Evolutionary conservation across 2,329 filamentous ascomycete genomes (phyloP).

Genomic region (Passalora sequoiae): DNA sequence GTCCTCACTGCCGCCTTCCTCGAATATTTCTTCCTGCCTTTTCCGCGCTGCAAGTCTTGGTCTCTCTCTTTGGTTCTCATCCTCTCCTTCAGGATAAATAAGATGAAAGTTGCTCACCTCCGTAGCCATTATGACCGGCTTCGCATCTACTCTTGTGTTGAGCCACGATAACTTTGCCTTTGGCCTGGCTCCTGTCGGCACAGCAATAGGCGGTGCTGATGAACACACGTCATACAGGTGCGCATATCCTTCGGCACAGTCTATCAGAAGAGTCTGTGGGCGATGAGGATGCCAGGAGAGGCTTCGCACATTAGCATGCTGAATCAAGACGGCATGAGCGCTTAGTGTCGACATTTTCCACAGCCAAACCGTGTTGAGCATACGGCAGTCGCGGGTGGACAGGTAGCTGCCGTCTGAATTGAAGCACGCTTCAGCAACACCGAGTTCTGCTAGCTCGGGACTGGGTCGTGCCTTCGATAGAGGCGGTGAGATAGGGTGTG

Average conservation of each 20-base stretch:
- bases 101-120: conserved; percentile 38
- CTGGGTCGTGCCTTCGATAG: conserved; percentile 23
- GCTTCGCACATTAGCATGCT: conserved; percentile 41
- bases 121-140: conserved; percentile 34
- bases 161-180: conserved; percentile 22
- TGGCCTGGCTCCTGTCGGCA: conserved; percentile 13
- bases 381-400: conserved; percentile 30
- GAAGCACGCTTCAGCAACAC: conserved; percentile 28
- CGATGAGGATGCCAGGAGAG: conserved; percentile 42
- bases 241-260: conserved; percentile 37
- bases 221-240: conserved; percentile 36
- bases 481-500: conserved; percentile 29
- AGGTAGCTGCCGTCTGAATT: conserved; percentile 28
- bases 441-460: conserved; percentile 34
- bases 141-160: conserved; percentile 17
- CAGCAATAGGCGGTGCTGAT: conserved; percentile 18
- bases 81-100: conserved; percentile 37
- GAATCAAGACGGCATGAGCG: conserved; percentile 40
- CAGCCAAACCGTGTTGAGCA: conserved; percentile 44
- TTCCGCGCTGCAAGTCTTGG: not conserved
- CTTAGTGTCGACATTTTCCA: conserved; percentile 41
- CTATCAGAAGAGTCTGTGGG: conserved; percentile 38
- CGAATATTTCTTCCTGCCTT: conserved; percentile 26
- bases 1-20: conserved; percentile 42
- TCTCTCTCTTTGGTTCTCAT: conserved; percentile 6